Evolutionary conservation across 257 asterid genomes (phyloP), one percentile per base, ranked within the genome.

Genomic region (Scutellaria minor): DNA sequence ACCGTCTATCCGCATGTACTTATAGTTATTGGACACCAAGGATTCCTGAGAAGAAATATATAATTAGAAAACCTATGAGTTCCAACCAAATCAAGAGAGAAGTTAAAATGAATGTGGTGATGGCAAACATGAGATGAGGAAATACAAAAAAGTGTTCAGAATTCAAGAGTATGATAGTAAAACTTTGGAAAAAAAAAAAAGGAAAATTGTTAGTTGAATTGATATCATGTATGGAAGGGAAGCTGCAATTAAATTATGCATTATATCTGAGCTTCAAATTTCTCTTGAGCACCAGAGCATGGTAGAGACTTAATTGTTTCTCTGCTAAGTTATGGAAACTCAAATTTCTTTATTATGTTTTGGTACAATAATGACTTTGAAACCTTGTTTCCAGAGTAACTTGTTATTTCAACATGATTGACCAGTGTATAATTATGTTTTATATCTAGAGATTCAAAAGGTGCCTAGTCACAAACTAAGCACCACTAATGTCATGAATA

Each of bases 1-100:
- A 53, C 98, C 98, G 75, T 94, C 98, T 64, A 94, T 88, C 71
- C 97, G 88, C 88, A 88, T 79, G 82, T 82, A 91, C 81, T 81
- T 76, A 70, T 88, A 91, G 70, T 80, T 80, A 66, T 66, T 81
- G 79, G 91, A 85, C 14, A 51, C 27, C 55, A 94, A 78, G 56
- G 96, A 80, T 71, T 89, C 96, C 97, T 93, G 84, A 64, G 59
- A 31, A 68, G 22, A 22, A 63, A 20, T 3, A 75, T 51, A 50
- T 45, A 18, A 51, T n/a, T 61, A 66, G 72, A 66, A 48, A 58
- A 8, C 60, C 13, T 15, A 64, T 27, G 39, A 75, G 41, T 48
- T 22, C 58, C 72, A 66, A 64, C 61, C 68, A 66, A 47, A 74
- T 53, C 72, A 59, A 15, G 64, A 63, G 58, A 73, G 15, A 70